Base-by-base conservation (phyloP, 345 rosid species). In the Xanthoceras sorbifolium region DNA sequence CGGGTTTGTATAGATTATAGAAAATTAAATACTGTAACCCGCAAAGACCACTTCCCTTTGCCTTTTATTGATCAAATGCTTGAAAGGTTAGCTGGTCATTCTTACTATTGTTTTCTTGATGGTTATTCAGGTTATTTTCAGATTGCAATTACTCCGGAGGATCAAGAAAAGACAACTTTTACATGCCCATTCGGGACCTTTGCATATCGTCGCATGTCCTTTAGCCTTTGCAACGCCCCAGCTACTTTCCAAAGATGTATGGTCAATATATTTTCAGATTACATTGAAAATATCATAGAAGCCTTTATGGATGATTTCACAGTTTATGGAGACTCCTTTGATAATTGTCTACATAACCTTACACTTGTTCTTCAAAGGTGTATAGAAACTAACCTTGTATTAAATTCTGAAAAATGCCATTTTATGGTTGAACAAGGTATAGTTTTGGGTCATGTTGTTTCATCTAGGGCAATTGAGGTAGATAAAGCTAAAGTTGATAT, bases 221-320 rank as follows among this genome's bases (percentile, higher is more conserved):
- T 67, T 40, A 29, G 72, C 9, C 72, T 67, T 14, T 67, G 72
- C 15, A 67, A 36, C 40, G 40, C 40, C 40, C 40, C 40, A 36
- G 40, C 40, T 7, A 36, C 40, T 36, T 36, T 36, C 29, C 25
- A 22, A 44, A 14, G 50, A 10, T 67, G 50, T 25, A 67, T 67
- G 52, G 31, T 23, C 11, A 9, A 9, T 32, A 40, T 69, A 20
- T 69, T 69, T 44, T 69, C 72, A 17, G n/a, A 69, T 44, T 40
- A 20, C 9, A 25, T 69, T 9, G 72, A 44, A 36, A 15, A 69
- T 6, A n/a, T 69, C 26, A 22, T 44, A 12, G 57, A 69, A 44
- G 72, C 44, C 23, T 44, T 69, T 15, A 69, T 69, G 57, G 72
- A 69, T 25, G 59, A 69, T 44, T 67, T 67, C 18, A 15, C 71